Conservation (phyloP, 2,329 filamentous ascomycete species). For the Curvularia verruculosa region DNA sequence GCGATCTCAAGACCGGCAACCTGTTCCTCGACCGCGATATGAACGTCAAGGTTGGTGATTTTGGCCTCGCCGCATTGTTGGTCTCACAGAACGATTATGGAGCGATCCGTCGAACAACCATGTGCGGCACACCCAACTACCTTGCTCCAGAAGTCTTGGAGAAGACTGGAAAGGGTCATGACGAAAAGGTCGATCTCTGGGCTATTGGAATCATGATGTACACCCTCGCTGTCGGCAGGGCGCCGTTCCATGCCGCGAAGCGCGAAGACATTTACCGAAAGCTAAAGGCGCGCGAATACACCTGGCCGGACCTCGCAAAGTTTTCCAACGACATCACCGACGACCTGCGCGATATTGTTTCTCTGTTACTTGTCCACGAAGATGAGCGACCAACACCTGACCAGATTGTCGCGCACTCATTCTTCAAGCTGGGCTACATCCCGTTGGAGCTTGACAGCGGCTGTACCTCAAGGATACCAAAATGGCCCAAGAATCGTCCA, state of each 20-base stretch:
- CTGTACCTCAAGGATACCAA: conserved; percentile 54
- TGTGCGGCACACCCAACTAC: conserved; percentile 98
- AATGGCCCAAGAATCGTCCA: conserved; percentile 54
- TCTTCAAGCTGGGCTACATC: conserved; percentile 79
- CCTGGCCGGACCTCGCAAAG: conserved; percentile 73
- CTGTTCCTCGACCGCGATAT: conserved; percentile 92
- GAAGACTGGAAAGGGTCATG: conserved; percentile 91
- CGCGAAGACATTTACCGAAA: conserved; percentile 82
- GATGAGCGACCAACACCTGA: conserved; percentile 77
- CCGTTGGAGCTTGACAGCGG: conserved; percentile 59
- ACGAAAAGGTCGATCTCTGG: conserved; percentile 98
- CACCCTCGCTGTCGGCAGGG: conserved; percentile 94
- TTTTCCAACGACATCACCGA: conserved; percentile 73
- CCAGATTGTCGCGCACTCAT: conserved; percentile 77
- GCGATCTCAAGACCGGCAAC: conserved; percentile 97
- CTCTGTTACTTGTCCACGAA: conserved; percentile 75
- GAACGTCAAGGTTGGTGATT: conserved; percentile 98
- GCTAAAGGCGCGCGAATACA: conserved; percentile 74
- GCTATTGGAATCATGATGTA: conserved; percentile 98
- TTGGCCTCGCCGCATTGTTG: conserved; percentile 89
- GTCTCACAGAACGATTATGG: conserved; percentile 90
- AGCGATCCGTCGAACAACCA: conserved; percentile 79
- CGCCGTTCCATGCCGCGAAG: conserved; percentile 91
- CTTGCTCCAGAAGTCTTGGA: conserved; percentile 96
- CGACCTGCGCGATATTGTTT: conserved; percentile 79